Evolutionary conservation across 768 basidiomycete species (phyloP), one percentile per base, ranked within the genome.

Genomic region (Tricholoma sp.): DNA sequence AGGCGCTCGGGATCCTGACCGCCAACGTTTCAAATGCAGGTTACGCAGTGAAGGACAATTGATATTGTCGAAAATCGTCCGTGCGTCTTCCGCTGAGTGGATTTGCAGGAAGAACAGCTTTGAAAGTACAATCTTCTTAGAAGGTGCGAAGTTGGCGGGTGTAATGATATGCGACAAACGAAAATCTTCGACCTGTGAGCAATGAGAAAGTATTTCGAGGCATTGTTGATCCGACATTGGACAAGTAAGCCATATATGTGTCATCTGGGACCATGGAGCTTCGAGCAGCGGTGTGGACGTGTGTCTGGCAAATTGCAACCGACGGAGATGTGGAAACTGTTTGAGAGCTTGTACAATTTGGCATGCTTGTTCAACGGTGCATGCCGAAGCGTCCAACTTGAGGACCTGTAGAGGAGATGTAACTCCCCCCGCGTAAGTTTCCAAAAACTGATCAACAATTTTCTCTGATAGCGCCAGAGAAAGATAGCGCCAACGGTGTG

Each of bases 401-500:
- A 43, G 39, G n/a, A 45, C 39, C 7, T 55, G 29, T 45, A 55
- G 9, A 14, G 51, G 34, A 37, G 37, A 35, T 6, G n/a, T 22
- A 10, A 39, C 37, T 14, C 29, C 19, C 27, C 14, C 54, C 16
- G 12, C 12, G 24, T 29, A 14, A 3, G 16, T 24, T 3, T 5
- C 8, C 54, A 43, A 21, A 27, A 41, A 55, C 12, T 37, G 35
- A 14, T 41, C 54, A n/a, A 31, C 54, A 9, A 50, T 22, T 22
- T 9, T 31, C 27, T 29, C 47, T 29, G 47, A 9, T 3, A 29
- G 9, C 14, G 29, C 47, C 14, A 50, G n/a, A 31, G 47, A 50
- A 18, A 50, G 47, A 19, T 55, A 39, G 11, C 54, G 54, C 54
- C 54, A 55, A 5, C 54, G 54, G 18, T 46, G 39, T 6, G 29